Evolutionary conservation across 768 basidiomycete species (phyloP).

Genomic region (Punctularia strigosozonata): DNA sequence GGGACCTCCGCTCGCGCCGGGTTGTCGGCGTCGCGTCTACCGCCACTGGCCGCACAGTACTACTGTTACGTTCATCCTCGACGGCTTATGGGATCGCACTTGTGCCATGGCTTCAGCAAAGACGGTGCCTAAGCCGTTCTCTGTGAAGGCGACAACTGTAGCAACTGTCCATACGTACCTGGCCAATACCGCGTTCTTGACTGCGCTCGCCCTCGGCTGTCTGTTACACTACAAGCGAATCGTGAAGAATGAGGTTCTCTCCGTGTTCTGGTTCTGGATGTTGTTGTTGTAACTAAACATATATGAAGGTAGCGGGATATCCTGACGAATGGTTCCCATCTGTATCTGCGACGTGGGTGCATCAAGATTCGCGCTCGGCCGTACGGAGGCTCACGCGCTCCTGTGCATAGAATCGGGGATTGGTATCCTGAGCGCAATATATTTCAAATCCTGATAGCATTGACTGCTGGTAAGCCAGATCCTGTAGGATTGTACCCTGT

Average conservation of each 20-base stretch:
- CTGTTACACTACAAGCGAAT: conserved; percentile 72
- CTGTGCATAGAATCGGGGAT: conserved; percentile 63
- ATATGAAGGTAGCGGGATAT: conserved; percentile 70
- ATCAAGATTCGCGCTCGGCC: neutral
- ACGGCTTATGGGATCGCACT: too few species aligned
- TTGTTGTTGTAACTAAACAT: too few species aligned
- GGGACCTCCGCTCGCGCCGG: too few species aligned
- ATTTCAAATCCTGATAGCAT: conserved; percentile 81
- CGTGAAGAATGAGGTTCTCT: conserved; percentile 76
- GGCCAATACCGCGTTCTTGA: conserved; percentile 50
- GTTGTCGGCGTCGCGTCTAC: too few species aligned
- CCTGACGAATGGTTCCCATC: conserved; percentile 90
- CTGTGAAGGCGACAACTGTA: conserved; percentile 38
- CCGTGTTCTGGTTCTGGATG: too few species aligned
- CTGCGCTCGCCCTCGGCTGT: conserved; percentile 53
- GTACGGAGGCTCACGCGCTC: conserved; percentile 2
- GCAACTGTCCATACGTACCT: conserved; percentile 56
- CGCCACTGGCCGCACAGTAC: too few species aligned
- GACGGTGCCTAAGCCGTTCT: conserved; percentile 4
- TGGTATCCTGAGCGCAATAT: conserved; percentile 80
- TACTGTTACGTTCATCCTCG: too few species aligned
- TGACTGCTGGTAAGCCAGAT: conserved; percentile 50
- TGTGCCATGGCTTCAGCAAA: too few species aligned
- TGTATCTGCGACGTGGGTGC: conserved; percentile 67
- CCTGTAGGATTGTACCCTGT: neutral